Conservation (phyloP, 805 yeast genomes). For the Candida vaughaniae region DNA sequence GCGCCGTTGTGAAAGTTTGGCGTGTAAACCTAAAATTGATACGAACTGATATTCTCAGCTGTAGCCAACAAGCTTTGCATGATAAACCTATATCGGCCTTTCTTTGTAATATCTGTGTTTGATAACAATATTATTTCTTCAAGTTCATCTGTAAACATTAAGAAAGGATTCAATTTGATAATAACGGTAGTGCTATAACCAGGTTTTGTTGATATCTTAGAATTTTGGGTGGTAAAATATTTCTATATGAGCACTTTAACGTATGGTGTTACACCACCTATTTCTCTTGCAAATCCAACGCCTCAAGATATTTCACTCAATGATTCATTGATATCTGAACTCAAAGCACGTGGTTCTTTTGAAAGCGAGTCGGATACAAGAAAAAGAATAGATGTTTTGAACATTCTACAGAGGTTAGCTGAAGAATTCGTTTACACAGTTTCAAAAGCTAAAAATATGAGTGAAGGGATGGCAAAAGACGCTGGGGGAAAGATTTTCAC, state of each 20-base stretch:
- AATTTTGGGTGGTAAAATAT: too few species aligned
- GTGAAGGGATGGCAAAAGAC: slow-evolving; percentile 95
- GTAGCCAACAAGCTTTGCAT: too few species aligned
- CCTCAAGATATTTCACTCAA: slow-evolving; percentile 75
- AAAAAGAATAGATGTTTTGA: slow-evolving; percentile 74
- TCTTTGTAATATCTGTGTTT: too few species aligned
- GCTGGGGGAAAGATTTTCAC: slow-evolving; percentile 98
- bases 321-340: slow-evolving; percentile 72
- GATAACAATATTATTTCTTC: too few species aligned
- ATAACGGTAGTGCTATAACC: too few species aligned
- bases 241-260: slow-evolving; percentile 12
- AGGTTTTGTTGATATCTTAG: too few species aligned
- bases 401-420: slow-evolving; percentile 67
- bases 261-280: slow-evolving; percentile 79
- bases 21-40: too few species aligned
- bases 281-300: slow-evolving; percentile 82
- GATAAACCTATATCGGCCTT: too few species aligned
- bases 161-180: too few species aligned
- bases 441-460: slow-evolving; percentile 81
- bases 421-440: slow-evolving; percentile 83
- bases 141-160: too few species aligned
- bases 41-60: too few species aligned
- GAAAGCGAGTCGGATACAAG: slow-evolving; percentile 83
- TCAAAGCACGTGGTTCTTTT: slow-evolving; percentile 82
- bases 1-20: too few species aligned